phyloP scores from a whole-genome alignment of 2,329 filamentous ascomycete genomes.

The Corinectria fuckeliana region DNA sequence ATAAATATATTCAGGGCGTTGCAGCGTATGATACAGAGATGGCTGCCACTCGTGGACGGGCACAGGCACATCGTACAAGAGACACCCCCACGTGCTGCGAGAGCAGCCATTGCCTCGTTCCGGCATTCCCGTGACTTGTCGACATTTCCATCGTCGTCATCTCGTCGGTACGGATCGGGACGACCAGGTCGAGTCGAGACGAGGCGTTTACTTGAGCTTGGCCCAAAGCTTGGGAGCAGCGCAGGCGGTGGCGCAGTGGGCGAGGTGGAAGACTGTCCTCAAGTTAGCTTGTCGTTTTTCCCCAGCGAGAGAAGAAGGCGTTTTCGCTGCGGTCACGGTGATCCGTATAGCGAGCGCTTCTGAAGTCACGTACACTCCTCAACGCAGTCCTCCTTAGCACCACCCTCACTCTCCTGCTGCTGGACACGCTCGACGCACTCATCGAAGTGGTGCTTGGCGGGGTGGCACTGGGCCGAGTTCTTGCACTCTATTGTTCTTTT shows the following conservation, averaged over 20 bases:
- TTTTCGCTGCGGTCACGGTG: slow-evolving; percentile 13
- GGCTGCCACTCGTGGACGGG: slow-evolving; percentile 29
- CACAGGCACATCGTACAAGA: slow-evolving; percentile 36
- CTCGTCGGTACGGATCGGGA: slow-evolving; percentile 31
- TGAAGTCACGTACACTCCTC: slow-evolving; percentile 88
- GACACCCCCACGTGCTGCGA: slow-evolving; percentile 19
- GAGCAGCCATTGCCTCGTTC: slow-evolving; percentile 30
- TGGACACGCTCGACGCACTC: slow-evolving; percentile 94
- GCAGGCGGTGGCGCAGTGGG: slow-evolving; percentile 91
- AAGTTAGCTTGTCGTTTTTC: slow-evolving; percentile 24
- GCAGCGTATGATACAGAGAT: slow-evolving; percentile 42
- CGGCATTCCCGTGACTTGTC: slow-evolving; percentile 33
- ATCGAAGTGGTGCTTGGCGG: slow-evolving; percentile 96
- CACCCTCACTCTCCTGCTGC: slow-evolving; percentile 69
- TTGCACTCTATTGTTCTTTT: slow-evolving; percentile 74
- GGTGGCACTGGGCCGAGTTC: slow-evolving; percentile 82
- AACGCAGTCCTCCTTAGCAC: slow-evolving; percentile 90
- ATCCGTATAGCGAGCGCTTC: background rate
- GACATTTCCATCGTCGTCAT: slow-evolving; percentile 34
- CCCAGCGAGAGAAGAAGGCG: background rate
- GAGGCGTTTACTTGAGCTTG: slow-evolving; percentile 79
- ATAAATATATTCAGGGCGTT: slow-evolving; percentile 41
- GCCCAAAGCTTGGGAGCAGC: slow-evolving; percentile 96
- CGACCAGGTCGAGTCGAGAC: slow-evolving; percentile 16
- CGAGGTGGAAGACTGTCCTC: slow-evolving; percentile 89